phyloP scores from a whole-genome alignment of 2,329 filamentous ascomycete species.

The Colletotrichum sp. region DNA sequence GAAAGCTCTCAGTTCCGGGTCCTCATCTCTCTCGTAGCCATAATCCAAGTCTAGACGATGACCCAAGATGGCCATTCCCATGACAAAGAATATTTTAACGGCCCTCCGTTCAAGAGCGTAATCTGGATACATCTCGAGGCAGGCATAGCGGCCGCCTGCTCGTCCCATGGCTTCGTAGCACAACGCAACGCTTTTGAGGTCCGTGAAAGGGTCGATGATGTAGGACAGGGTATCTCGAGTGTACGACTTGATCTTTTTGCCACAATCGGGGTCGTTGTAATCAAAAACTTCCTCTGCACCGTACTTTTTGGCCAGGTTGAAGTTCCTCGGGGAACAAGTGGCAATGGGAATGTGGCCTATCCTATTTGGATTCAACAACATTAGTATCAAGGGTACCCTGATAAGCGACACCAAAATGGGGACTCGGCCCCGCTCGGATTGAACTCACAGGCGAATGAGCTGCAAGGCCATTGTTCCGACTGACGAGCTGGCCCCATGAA shows the following conservation, averaged over 20 bases:
- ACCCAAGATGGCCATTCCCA: neutral
- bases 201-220: constrained; percentile 41
- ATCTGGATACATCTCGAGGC: neutral
- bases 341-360: constrained; percentile 25
- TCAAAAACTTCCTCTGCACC: constrained; percentile 52
- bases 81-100: neutral
- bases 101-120: neutral
- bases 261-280: constrained; percentile 38
- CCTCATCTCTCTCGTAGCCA: neutral
- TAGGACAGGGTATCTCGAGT: constrained; percentile 40
- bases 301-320: constrained; percentile 38
- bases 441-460: constrained; percentile 28
- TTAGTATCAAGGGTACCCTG: neutral
- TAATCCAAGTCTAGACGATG: neutral
- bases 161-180: constrained; percentile 42
- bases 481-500: constrained; percentile 25
- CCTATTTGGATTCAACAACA: neutral
- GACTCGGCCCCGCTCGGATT: neutral
- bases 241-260: constrained; percentile 24
- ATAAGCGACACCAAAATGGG: neutral
- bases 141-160: neutral
- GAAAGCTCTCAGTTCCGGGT: neutral
- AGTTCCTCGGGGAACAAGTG: constrained; percentile 47
- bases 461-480: constrained; percentile 27
- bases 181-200: constrained; percentile 29